These are phyloP conservation scores for Knoxia roxburghii DNA, from an alignment of 257 asterid species.

Conservation along the genomic window DNA sequence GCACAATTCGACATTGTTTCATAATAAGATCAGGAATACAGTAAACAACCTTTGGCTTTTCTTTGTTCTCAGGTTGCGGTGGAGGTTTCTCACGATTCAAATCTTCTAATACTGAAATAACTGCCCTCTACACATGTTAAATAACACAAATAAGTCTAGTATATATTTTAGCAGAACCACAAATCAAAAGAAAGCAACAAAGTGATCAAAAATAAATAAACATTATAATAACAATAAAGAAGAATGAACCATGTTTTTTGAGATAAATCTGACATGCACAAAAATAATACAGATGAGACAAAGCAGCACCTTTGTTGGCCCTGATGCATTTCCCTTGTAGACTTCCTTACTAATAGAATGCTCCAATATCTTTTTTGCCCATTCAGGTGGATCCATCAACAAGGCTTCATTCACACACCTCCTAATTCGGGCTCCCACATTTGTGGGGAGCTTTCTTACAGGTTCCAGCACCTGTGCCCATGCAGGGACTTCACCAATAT, in stretches of 20 bases:
- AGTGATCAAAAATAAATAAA: not conserved
- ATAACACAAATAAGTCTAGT: constrained; percentile 3
- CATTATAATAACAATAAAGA: not conserved
- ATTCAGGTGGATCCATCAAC: constrained; percentile 74
- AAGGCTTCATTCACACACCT: constrained; percentile 80
- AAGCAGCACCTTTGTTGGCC: constrained; percentile 87
- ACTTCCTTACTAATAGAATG: constrained; percentile 94
- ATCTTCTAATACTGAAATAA: constrained; percentile 60
- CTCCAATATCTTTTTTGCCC: constrained; percentile 70
- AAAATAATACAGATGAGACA: constrained; percentile 8
- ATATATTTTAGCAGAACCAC: not conserved
- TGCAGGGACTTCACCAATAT: constrained; percentile 56
- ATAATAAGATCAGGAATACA: constrained; percentile 56
- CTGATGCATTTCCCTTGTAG: constrained; percentile 97
- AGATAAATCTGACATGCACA: constrained; percentile 5
- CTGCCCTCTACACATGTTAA: constrained; percentile 72
- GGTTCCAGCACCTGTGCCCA: constrained; percentile 95
- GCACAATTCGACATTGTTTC: constrained; percentile 83
- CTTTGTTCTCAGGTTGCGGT: constrained; percentile 66
- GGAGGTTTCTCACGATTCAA: constrained; percentile 47
- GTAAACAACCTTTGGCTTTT: constrained; percentile 43
- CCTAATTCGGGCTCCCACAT: constrained; percentile 91
- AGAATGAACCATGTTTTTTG: not conserved
- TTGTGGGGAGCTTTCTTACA: constrained; percentile 93
- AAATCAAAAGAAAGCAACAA: constrained; percentile 6